Evolutionary conservation across 257 asterid genomes (phyloP).

Genomic region (Apocynum venetum): DNA sequence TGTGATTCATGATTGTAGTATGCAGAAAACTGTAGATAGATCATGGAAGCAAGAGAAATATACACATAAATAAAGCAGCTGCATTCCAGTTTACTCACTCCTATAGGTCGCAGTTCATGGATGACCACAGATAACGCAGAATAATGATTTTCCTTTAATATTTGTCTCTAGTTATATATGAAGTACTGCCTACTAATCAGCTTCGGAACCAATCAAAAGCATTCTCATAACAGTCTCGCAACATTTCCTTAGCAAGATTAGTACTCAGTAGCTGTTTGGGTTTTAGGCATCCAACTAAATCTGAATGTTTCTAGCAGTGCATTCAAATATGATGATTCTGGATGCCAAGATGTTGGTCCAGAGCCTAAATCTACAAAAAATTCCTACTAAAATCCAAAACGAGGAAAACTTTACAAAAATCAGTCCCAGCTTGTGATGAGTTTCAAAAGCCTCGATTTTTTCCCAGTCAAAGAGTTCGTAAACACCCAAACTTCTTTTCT

Average conservation of each 20-base stretch:
- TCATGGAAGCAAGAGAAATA: neutral
- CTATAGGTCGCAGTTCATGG: neutral
- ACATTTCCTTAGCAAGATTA: neutral
- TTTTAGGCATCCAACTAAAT: neutral
- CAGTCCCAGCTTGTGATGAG: neutral
- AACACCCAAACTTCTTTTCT: neutral
- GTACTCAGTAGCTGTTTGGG: neutral
- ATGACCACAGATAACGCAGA: neutral
- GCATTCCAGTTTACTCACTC: constrained; percentile 1
- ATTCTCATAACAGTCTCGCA: neutral
- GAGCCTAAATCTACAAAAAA: neutral
- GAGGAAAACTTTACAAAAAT: neutral
- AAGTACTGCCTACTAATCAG: neutral
- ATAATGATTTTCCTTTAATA: neutral
- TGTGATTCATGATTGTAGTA: neutral
- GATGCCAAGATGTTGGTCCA: neutral
- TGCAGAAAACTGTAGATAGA: neutral
- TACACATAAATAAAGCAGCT: neutral
- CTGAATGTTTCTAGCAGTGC: neutral
- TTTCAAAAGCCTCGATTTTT: neutral
- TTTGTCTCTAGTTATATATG: neutral
- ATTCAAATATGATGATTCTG: neutral
- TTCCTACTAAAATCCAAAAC: neutral
- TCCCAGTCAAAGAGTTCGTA: neutral
- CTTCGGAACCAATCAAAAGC: neutral